A percentile compares a stretch with the other conserved stretches of the same genome.
Evolutionary conservation across 2,329 filamentous ascomycete species (phyloP).

Genomic region (Furcasterigmium furcatum): DNA sequence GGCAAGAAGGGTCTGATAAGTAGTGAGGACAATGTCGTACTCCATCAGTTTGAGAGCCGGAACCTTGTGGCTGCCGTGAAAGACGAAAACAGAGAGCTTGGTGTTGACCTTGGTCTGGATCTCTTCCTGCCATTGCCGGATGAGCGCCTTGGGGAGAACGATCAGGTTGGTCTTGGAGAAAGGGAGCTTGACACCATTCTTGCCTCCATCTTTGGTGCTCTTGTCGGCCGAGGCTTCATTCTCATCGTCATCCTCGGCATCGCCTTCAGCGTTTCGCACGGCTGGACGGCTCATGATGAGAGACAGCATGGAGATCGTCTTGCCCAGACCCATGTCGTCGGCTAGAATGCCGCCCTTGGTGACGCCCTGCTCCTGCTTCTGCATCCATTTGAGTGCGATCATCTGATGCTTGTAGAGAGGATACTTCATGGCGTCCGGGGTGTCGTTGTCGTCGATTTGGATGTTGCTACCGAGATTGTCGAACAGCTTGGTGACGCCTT

Average conservation of each 20-base stretch:
- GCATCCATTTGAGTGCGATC: constrained; percentile 73
- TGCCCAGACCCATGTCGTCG: constrained; percentile 82
- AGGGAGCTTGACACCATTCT: constrained; percentile 23
- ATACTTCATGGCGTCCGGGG: constrained; percentile 65
- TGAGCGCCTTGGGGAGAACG: constrained; percentile 73
- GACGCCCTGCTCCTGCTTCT: constrained; percentile 67
- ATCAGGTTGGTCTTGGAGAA: constrained; percentile 69
- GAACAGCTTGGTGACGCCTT: constrained; percentile 68
- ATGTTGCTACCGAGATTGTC: constrained; percentile 74
- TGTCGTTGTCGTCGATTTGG: constrained; percentile 63
- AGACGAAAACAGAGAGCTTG: constrained; percentile 62
- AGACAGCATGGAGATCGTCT: constrained; percentile 79
- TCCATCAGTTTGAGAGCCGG: constrained; percentile 58
- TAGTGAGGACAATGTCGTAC: constrained; percentile 76
- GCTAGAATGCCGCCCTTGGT: constrained; percentile 77
- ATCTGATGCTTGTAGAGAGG: constrained; percentile 80
- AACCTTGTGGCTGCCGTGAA: constrained; percentile 58
- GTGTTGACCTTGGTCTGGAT: constrained; percentile 66
- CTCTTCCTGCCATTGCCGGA: constrained; percentile 83
- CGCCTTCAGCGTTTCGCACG: neutral
- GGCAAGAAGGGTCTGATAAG: constrained; percentile 67
- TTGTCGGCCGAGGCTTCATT: neutral
- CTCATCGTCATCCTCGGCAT: neutral
- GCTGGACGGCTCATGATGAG: constrained; percentile 66
- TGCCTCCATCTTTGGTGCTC: neutral